These are phyloP conservation scores for Mucor velutinosus DNA, from an alignment of 371 early-diverging fungal species.

Conservation along the genomic window DNA sequence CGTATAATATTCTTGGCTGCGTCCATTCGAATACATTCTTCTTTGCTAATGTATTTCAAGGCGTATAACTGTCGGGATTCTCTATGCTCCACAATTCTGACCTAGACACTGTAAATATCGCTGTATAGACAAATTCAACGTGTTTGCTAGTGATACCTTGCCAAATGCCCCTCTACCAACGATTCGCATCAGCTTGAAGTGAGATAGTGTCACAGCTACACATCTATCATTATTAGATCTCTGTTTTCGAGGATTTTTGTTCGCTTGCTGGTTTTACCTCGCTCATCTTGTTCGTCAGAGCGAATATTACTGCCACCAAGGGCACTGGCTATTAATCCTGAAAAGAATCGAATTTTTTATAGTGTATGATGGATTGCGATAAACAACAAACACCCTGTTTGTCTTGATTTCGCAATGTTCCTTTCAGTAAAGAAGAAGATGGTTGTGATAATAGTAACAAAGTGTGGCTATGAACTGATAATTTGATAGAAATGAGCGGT, in stretches of 20 bases:
- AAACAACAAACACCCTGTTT: not conserved
- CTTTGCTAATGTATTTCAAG: slow-evolving; percentile 83
- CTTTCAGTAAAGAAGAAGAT: not conserved
- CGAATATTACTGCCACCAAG: slow-evolving; percentile 36
- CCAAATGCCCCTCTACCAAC: slow-evolving; percentile 81
- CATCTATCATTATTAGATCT: slow-evolving; percentile 8
- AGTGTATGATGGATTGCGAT: not conserved
- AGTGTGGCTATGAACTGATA: not conserved
- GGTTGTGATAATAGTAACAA: not conserved
- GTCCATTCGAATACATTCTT: slow-evolving; percentile 76
- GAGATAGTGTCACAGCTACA: slow-evolving; percentile 54
- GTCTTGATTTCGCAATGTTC: not conserved
- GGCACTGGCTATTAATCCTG: slow-evolving; percentile 49
- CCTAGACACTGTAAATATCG: slow-evolving; percentile 36
- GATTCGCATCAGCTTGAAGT: slow-evolving; percentile 70
- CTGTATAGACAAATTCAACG: not conserved
- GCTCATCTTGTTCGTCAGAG: slow-evolving; percentile 33
- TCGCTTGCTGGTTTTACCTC: slow-evolving; percentile 24
- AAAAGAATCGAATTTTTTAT: slow-evolving; percentile 50
- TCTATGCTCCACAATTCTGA: slow-evolving; percentile 75
- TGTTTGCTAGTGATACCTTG: slow-evolving; percentile 51
- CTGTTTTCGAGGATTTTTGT: not conserved
- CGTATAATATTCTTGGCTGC: slow-evolving; percentile 79
- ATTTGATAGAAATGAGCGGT: not conserved
- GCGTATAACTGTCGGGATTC: slow-evolving; percentile 72